A percentile compares a stretch with the other conserved stretches of the same genome.
These are phyloP conservation scores for Volvox carteri DNA, from an alignment of 163 green algal genomes.

Conservation along the genomic window DNA sequence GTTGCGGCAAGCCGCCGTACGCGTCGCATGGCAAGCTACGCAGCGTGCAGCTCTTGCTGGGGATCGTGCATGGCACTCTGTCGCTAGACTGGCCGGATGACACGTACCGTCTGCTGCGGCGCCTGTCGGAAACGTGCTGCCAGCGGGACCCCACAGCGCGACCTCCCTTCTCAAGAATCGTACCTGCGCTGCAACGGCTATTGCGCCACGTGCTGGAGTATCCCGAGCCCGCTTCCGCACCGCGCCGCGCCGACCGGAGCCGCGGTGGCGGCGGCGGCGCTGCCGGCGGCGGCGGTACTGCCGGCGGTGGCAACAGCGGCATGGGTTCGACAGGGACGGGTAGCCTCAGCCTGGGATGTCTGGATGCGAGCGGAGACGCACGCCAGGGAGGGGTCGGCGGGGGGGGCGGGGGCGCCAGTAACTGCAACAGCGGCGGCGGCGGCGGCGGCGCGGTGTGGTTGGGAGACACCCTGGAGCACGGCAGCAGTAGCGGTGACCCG, in stretches of 20 bases:
- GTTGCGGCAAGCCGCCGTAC: constrained; percentile 43
- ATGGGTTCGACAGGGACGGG: background rate
- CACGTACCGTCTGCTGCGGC: constrained; percentile 41
- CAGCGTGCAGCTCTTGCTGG: constrained; percentile 16
- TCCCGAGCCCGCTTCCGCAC: constrained; percentile 7
- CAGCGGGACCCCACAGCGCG: background rate
- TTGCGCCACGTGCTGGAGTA: constrained; percentile 2
- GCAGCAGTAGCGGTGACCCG: too few species aligned
- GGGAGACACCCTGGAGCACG: background rate
- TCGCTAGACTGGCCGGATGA: constrained; percentile 3
- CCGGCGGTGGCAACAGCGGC: background rate
- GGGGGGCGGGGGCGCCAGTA: background rate
- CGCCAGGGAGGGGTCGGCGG: background rate
- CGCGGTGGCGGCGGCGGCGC: background rate
- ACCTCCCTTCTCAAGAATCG: constrained; percentile 38
- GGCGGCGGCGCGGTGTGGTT: background rate
- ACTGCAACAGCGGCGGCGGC: background rate
- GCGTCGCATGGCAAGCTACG: background rate
- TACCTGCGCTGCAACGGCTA: constrained; percentile 26
- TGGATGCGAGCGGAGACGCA: background rate
- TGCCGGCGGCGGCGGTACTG: background rate
- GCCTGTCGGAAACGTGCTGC: constrained; percentile 43
- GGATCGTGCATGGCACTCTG: constrained; percentile 33
- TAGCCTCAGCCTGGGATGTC: background rate
- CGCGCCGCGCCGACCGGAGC: background rate